Percentiles rank a stretch among this genome's conserved stretches.
Evolutionary conservation across 164 flowering plant species (phyloP).

Genomic region (Cinnamomum chago): DNA sequence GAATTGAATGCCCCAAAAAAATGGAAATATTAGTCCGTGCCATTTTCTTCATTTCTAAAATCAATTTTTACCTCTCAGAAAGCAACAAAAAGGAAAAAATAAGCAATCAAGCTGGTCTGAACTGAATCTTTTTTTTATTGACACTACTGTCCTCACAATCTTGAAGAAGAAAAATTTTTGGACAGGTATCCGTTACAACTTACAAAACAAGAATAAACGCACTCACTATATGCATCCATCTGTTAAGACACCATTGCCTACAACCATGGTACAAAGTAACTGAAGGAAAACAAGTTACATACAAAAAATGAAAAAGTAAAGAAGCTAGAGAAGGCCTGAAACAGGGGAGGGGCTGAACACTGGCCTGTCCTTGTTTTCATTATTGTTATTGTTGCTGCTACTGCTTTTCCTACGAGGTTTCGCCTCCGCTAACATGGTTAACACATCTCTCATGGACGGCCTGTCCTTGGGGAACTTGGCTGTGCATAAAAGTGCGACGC

Average conservation of each 20-base stretch:
- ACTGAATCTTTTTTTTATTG: neutral
- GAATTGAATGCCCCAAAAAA: no score
- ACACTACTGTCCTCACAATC: neutral
- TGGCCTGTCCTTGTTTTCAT: conserved; percentile 46
- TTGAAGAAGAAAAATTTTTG: neutral
- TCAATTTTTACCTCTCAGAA: no score
- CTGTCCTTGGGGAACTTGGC: conserved; percentile 89
- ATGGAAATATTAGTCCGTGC: no score
- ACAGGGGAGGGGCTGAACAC: conserved; percentile 70
- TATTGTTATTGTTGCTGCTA: conserved; percentile 29
- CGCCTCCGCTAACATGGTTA: conserved; percentile 89
- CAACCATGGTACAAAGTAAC: neutral
- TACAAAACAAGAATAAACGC: neutral
- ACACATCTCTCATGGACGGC: conserved; percentile 91
- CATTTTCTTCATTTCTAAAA: no score
- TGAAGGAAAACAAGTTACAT: neutral
- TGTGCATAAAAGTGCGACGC: conserved; percentile 85
- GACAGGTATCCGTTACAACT: neutral
- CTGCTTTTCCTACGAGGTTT: conserved; percentile 87
- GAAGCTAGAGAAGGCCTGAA: conserved; percentile 41
- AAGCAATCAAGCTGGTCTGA: neutral
- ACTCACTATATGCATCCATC: conserved; percentile 1
- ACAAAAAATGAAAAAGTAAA: neutral
- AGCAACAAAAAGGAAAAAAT: neutral
- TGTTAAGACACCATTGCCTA: neutral